phyloP scores from a whole-genome alignment of 2,329 filamentous ascomycete species.

The Apiospora aurea region DNA sequence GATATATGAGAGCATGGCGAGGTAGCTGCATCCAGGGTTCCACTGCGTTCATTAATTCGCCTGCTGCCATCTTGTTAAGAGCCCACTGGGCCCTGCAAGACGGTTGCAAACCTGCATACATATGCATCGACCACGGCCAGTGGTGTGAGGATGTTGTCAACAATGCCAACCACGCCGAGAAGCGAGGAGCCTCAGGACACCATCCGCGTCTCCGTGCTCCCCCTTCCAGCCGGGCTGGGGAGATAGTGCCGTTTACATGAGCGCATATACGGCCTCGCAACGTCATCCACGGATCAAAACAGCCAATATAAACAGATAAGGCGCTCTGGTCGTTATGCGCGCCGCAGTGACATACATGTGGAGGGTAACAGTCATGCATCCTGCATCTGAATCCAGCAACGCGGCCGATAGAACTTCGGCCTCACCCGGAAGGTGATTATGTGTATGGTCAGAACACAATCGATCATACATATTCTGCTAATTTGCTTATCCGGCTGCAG shows the following conservation, averaged over 20 bases:
- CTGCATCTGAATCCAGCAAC: constrained; percentile 4
- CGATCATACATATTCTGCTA: not conserved
- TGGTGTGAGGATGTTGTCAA: not conserved
- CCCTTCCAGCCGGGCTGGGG: not conserved
- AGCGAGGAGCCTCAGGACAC: not conserved
- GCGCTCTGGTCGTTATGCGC: not conserved
- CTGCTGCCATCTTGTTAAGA: not conserved
- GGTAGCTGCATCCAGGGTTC: not conserved
- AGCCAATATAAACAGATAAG: not conserved
- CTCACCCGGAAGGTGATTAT: not conserved
- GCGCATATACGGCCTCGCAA: not conserved
- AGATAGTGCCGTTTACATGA: not conserved
- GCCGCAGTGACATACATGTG: constrained; percentile 5
- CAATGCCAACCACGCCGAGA: not conserved
- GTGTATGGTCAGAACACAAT: constrained; percentile 21
- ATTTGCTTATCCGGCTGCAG: constrained; percentile 12
- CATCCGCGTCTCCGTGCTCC: not conserved
- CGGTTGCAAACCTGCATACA: constrained; percentile 17
- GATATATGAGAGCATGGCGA: not conserved
- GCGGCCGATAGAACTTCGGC: constrained; percentile 1
- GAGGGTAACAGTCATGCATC: not conserved
- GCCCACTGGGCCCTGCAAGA: constrained; percentile 1
- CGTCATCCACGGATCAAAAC: not conserved
- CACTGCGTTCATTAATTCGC: not conserved
- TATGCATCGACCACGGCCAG: not conserved